Evolutionary conservation across 116 monocot species (phyloP).

Genomic region (Trichopus zeylanicus): DNA sequence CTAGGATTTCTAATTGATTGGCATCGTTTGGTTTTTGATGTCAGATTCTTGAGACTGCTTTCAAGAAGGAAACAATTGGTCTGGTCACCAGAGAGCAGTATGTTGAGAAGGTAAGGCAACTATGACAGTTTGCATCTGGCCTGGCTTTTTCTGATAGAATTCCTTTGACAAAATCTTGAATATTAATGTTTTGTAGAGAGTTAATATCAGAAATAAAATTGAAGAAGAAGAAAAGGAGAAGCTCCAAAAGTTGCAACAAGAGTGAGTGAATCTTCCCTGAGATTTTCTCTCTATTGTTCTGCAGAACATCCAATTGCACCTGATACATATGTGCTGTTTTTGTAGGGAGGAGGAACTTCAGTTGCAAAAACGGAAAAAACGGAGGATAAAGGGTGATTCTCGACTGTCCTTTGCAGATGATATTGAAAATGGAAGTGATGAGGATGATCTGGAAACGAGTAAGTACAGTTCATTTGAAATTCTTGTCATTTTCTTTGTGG

Average conservation of each 20-base stretch:
- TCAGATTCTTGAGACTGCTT: conserved; percentile 97
- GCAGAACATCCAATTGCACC: too few relatives aligned
- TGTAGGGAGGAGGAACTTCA: conserved; percentile 83
- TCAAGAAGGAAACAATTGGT: conserved; percentile 99
- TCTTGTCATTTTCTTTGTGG: background rate
- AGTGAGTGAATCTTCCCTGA: conserved; percentile 34
- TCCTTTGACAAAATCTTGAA: background rate
- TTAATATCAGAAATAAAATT: conserved; percentile 88
- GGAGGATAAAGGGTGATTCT: conserved; percentile 78
- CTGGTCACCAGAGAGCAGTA: conserved; percentile 95
- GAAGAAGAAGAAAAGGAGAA: conserved; percentile 99
- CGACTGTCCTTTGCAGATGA: conserved; percentile 86
- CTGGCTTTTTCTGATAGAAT: too few relatives aligned
- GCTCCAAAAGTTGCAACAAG: conserved; percentile 85
- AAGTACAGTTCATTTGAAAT: conserved; percentile 4
- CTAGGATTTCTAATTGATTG: background rate
- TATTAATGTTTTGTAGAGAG: conserved; percentile 37
- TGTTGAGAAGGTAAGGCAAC: conserved; percentile 82
- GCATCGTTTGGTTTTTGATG: conserved; percentile 1
- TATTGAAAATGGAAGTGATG: conserved; percentile 82
- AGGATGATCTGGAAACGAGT: conserved; percentile 56
- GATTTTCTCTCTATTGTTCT: background rate
- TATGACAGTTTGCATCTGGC: too few relatives aligned
- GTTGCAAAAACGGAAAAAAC: conserved; percentile 78
- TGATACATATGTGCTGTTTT: conserved; percentile 2